These are phyloP conservation scores for Sistotremastrum suecicum DNA, from an alignment of 768 basidiomycete genomes.

Conservation along the genomic window DNA sequence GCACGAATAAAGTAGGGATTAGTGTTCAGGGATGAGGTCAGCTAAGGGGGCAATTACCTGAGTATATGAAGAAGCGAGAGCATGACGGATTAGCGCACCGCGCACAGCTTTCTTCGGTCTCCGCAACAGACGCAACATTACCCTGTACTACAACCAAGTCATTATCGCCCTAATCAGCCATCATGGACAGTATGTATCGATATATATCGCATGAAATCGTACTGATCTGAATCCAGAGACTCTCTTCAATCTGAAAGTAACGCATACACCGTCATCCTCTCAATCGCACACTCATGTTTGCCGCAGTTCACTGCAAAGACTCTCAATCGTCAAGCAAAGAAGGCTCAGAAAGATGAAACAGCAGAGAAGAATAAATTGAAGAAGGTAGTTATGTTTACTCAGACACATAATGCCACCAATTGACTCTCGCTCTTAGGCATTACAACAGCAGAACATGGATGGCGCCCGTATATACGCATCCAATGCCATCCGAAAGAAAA, in stretches of 20 bases:
- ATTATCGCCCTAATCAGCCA: slow-evolving; percentile 13
- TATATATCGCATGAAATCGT: not conserved
- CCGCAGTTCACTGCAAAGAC: slow-evolving; percentile 94
- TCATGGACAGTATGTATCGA: slow-evolving; percentile 62
- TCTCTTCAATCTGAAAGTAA: slow-evolving; percentile 95
- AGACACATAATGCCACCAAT: not conserved
- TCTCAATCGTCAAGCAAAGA: slow-evolving; percentile 87
- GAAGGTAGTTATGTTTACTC: slow-evolving; percentile 43
- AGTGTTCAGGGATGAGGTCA: no score
- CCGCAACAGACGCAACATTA: no score
- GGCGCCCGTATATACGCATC: slow-evolving; percentile 97
- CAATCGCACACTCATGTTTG: slow-evolving; percentile 1
- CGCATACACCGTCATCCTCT: slow-evolving; percentile 7
- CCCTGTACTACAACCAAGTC: not conserved
- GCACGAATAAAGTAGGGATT: not conserved
- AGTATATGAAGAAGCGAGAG: no score
- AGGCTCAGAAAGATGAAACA: slow-evolving; percentile 91
- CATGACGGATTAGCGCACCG: no score
- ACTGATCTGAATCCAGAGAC: slow-evolving; percentile 49
- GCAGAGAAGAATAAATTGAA: slow-evolving; percentile 82
- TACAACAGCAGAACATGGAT: slow-evolving; percentile 92
- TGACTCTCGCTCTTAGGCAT: slow-evolving; percentile 40
- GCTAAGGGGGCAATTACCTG: no score
- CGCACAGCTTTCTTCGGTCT: no score
- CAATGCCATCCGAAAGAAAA: slow-evolving; percentile 98